Evolutionary conservation across 495 filamentous ascomycete genomes (phyloP).

Genomic region (Cercophora scortea): DNA sequence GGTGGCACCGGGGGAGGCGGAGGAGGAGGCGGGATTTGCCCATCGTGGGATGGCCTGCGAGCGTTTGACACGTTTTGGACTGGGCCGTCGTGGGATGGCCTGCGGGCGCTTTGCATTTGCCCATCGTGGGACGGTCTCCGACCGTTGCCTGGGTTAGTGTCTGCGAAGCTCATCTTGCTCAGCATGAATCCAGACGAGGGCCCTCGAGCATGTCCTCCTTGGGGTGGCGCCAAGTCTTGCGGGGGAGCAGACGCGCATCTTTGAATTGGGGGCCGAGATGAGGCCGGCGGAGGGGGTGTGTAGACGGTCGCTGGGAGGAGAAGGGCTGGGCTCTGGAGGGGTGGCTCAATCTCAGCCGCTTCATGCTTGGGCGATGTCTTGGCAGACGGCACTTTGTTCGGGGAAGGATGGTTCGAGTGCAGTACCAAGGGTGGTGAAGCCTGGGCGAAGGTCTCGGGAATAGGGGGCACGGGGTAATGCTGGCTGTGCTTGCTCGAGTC

Average conservation of each 20-base stretch:
- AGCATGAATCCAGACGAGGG: conserved; percentile 21
- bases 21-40: conserved; percentile 35
- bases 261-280: conserved; percentile 32
- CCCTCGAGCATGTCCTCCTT: conserved; percentile 30
- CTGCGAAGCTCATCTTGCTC: conserved; percentile 34
- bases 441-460: conserved; percentile 46
- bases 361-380: conserved; percentile 3
- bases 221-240: conserved; percentile 40
- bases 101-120: conserved; percentile 3
- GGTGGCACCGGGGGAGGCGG: conserved; percentile 46
- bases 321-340: conserved; percentile 19
- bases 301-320: conserved; percentile 58
- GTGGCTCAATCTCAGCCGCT: conserved; percentile 14
- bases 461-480: conserved; percentile 53
- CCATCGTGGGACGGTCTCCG: conserved; percentile 3
- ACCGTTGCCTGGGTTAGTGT: background rate
- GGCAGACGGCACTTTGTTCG: conserved; percentile 2
- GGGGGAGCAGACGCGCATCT: conserved; percentile 71
- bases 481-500: conserved; percentile 41
- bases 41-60: conserved; percentile 26
- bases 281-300: conserved; percentile 40
- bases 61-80: background rate
- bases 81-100: conserved; percentile 6
- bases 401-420: conserved; percentile 15
- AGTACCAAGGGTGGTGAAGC: conserved; percentile 16